Base-by-base conservation (phyloP, 225 moss, liverwort and hornwort genomes). In the Bryoerythrophyllum caledonicum region DNA sequence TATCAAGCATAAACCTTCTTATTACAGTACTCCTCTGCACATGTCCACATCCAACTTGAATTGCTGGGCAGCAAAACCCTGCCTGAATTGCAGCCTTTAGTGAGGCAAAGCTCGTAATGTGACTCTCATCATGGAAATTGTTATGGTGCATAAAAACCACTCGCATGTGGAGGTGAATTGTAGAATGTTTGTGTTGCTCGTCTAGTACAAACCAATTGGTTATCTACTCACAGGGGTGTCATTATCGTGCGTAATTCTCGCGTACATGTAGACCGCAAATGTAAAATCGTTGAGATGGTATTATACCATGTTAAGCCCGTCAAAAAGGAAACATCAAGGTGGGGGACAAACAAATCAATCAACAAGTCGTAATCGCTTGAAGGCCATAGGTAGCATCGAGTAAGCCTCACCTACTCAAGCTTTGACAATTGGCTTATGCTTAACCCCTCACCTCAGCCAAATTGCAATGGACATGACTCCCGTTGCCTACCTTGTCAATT, bases 301-400 rank as follows among this genome's bases (percentile, higher is more conserved):
- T 10, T 68, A 65, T 37, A 26, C 52, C 64, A 52, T 54, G 82
- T 79, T 60, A 49, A 63, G 49, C 57, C 69, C 30, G 32, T 15
- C 56, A 67, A 68, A n/a, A 37, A 17, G 65, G 76, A 70, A 55
- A 67, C 75, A 79, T 76, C 67, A 68, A 10, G 2, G 63, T 16
- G 82, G 55, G 52, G 38, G 32, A 32, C 38, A 8, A 8, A 49
- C 72, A 20, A 76, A 68, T 79, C 79, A 80, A 79, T 76, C 72
- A 68, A 0, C 76, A 63, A 60, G 80, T 83, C 83, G 28, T 76
- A 72, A 68, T 83, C 83, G 10, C 8, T 60, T 49, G 13, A 67
- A 38, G 19, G 60, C 20, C 38, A 40, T 43, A 56, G 41, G 65
- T 74, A 43, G 53, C 12, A 48, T 23, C 55, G 46, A 41, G 79